Evolutionary conservation across 192 early-diverging fungal genomes (phyloP), one percentile per base, ranked within the genome.

Genomic region (Backusella sp.): DNA sequence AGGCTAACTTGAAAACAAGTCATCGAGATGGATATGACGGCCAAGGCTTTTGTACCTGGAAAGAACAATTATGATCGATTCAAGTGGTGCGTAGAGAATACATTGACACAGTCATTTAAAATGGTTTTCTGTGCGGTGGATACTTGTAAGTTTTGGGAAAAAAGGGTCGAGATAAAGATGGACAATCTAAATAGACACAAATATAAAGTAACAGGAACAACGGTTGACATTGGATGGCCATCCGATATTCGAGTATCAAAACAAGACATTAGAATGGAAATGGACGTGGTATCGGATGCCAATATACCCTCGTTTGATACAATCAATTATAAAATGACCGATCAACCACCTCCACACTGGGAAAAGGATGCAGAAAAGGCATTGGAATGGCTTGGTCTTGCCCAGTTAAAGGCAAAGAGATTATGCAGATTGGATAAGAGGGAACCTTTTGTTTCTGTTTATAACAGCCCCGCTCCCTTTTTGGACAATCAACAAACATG

Each of bases 381-480:
- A 52, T 9, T 75, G 6, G 78, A 79, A 74, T 79, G 78, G 78
- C 23, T 79, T 21, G 78, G 78, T 19, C 46, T 79, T 14, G 78
- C 73, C 14, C 41, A 70, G 11, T 44, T 75, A 9, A 74, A 66
- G 44, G 53, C 73, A 34, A 74, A 75, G 36, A 62, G 78, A 68
- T 70, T 68, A 53, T 23, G 17, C 41, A 49, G 6, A 59, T n/a
- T 17, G 2, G 62, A 62, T 35, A 69, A 79, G 23, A 21, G 39
- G 14, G 73, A 75, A 15, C 78, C 78, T 4, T 79, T 75, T 71
- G 34, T 79, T 11, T 79, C 78, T 44, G 73, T 75, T 1, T 79
- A 79, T 34, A 70, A 53, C 15, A 14, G 35, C 1, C 78, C 78
- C 0, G 32, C 34, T 9, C 73, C 73, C 32, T 66, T 56, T 30